Evolutionary conservation across 805 yeast genomes (phyloP).

Genomic region (Maudiozyma pseudohumilis): DNA sequence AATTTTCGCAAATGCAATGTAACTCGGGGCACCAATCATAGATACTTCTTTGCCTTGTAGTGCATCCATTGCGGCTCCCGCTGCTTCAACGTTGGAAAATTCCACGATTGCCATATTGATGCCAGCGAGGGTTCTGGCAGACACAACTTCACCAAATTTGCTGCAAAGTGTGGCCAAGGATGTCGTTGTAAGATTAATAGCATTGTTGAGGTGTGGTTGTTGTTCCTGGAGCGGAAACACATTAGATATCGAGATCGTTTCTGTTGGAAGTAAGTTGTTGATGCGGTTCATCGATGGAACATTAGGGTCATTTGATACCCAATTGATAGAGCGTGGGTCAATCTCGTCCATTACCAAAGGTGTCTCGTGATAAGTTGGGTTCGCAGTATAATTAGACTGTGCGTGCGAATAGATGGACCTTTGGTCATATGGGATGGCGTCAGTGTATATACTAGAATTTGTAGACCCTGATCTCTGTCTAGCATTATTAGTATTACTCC

Average conservation of each 20-base stretch:
- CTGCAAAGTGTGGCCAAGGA: constrained; percentile 52
- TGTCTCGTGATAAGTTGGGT: constrained; percentile 15
- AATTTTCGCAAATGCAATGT: constrained; percentile 78
- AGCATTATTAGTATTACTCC: constrained; percentile 6
- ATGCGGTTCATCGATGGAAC: constrained; percentile 70
- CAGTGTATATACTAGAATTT: constrained; percentile 27
- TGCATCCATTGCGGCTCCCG: constrained; percentile 67
- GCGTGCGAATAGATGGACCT: constrained; percentile 15
- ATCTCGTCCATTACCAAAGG: constrained; percentile 44
- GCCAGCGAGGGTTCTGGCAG: constrained; percentile 50
- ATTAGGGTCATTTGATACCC: constrained; percentile 63
- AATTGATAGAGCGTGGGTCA: constrained; percentile 46
- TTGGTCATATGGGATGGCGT: constrained; percentile 23
- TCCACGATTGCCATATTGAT: constrained; percentile 54
- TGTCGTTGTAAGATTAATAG: constrained; percentile 33
- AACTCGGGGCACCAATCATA: constrained; percentile 64
- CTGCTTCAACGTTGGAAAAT: constrained; percentile 60
- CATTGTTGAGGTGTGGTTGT: constrained; percentile 45
- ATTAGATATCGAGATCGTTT: constrained; percentile 68
- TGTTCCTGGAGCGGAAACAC: constrained; percentile 35
- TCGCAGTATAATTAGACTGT: constrained; percentile 12
- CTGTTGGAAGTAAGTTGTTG: constrained; percentile 60
- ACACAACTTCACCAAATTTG: constrained; percentile 50
- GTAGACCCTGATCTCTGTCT: constrained; percentile 28
- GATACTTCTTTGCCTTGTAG: constrained; percentile 72